phyloP scores from a whole-genome alignment of 148 eudicot species.

The Rhododendron griersonianum region DNA sequence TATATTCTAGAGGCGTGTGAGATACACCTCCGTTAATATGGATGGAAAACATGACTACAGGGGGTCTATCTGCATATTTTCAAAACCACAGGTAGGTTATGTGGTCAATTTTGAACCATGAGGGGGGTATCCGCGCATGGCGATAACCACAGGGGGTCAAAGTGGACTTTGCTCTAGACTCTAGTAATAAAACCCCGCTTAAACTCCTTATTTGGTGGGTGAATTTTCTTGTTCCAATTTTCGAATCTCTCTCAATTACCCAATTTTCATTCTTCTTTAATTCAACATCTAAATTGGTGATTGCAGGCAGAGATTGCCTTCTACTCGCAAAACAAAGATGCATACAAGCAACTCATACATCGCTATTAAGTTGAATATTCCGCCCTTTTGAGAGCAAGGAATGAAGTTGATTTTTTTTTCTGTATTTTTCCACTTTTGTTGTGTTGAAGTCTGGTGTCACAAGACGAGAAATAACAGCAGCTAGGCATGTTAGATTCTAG shows the following conservation, averaged over 20 bases:
- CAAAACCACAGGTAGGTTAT: too few species aligned
- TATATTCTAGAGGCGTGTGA: too few species aligned
- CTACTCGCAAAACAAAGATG: conserved; percentile 43
- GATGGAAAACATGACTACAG: too few species aligned
- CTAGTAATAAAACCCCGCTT: background rate
- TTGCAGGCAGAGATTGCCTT: conserved; percentile 59
- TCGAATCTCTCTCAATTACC: background rate
- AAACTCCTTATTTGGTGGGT: background rate
- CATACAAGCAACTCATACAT: conserved; percentile 50
- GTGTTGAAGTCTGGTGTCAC: background rate
- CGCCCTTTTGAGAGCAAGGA: background rate
- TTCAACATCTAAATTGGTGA: background rate
- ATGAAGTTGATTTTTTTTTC: background rate
- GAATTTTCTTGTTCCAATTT: background rate
- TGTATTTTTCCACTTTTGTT: background rate
- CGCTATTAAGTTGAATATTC: conserved; percentile 25
- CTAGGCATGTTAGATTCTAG: background rate
- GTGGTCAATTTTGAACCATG: too few species aligned
- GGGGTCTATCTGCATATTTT: too few species aligned
- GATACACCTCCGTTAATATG: too few species aligned
- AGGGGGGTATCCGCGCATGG: too few species aligned
- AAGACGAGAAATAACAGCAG: background rate
- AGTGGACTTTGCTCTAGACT: too few species aligned
- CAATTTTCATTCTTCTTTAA: background rate
- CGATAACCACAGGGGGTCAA: too few species aligned